Percentiles rank a stretch among this genome's conserved stretches.
Evolutionary conservation across 352 stramenopile genomes (phyloP).

Genomic region (Phytopythium helicoides): DNA sequence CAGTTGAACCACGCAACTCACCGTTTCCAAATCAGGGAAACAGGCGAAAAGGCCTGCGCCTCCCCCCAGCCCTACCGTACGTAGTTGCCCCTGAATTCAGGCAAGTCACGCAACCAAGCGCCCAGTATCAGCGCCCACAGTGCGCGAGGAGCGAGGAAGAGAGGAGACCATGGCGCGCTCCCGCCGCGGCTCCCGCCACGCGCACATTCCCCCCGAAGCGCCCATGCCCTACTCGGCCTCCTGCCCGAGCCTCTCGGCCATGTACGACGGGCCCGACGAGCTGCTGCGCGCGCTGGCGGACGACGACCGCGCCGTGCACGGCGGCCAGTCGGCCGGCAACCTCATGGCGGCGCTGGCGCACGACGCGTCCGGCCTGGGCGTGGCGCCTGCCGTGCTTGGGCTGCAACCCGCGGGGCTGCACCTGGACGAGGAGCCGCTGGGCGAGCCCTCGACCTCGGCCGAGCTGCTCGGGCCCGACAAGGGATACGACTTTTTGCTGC

Average conservation of each 20-base stretch:
- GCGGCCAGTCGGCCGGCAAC: conserved; percentile 10
- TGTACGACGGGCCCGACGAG: conserved; percentile 50
- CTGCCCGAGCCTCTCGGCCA: conserved; percentile 66
- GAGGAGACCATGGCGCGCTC: no score
- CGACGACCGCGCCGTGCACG: conserved; percentile 16
- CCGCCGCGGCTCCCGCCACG: background rate
- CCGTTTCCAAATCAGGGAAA: no score
- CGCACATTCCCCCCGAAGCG: conserved; percentile 12
- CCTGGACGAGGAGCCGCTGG: conserved; percentile 7
- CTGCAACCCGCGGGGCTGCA: conserved; percentile 11
- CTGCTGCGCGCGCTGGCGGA: conserved; percentile 36
- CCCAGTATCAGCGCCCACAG: no score
- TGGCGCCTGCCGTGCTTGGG: background rate
- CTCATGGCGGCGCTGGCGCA: conserved; percentile 11
- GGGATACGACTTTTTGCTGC: conserved; percentile 52
- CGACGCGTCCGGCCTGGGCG: background rate
- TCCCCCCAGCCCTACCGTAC: no score
- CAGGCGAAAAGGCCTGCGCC: no score
- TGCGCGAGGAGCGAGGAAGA: no score
- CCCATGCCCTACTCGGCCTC: conserved; percentile 67
- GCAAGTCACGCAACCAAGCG: no score
- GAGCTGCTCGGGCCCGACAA: conserved; percentile 32
- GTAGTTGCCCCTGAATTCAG: no score
- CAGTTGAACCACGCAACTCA: no score
- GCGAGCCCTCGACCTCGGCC: conserved; percentile 5